Base-by-base conservation (phyloP, 2,329 filamentous ascomycete species). In the Pseudogymnoascus sp. region DNA sequence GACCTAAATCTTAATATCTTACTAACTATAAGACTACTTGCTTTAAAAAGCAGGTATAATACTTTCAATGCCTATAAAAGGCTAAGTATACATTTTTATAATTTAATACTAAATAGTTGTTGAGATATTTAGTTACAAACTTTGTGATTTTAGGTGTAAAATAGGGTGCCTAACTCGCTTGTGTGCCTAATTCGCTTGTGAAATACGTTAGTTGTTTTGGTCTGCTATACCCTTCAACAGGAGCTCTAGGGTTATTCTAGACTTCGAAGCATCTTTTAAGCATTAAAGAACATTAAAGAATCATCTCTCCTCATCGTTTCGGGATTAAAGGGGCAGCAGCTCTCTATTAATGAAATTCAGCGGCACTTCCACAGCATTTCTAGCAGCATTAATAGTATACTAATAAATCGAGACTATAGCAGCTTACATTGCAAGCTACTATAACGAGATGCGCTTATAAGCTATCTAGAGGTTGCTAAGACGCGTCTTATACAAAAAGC, bases 351-450 rank as follows among this genome's bases (percentile, higher is more conserved):
- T 23, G 89, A 89, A 0, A 80, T 97, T 6, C 83, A 86, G 64
- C 88, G 87, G 0, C 79, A 97, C 0, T 97, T 95, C 71, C 92
- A 97, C 72, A 91, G 96, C 1, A 96, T 96, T 68, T 93, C 93
- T 0, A 92, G 93, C 16, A 93, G 93, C 31, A 87, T 97, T 71
- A 84, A 89, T 64, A 96, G 96, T 68, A 89, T 97, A 60, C 97
- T 91, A 91, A 85, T 97, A 69, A 97, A 96, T 64, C 85, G 92
- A 65, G 89, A 97, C 71, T 86, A 91, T 67, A 89, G 91, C 42
- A 83, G 86, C 7, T 82, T 97, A 8, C 82, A 89, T 61, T 88
- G 91, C 67, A 97, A 97, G 73, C 87, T 97, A 51, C 83, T 89
- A 60, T 79, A 85, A 68, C 83, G 92, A 47, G 84, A 91, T 66